Percentiles rank a stretch among this genome's conserved stretches.
Evolutionary conservation across 345 rosid genomes (phyloP).

Genomic region (Eucalyptus coolabah): DNA sequence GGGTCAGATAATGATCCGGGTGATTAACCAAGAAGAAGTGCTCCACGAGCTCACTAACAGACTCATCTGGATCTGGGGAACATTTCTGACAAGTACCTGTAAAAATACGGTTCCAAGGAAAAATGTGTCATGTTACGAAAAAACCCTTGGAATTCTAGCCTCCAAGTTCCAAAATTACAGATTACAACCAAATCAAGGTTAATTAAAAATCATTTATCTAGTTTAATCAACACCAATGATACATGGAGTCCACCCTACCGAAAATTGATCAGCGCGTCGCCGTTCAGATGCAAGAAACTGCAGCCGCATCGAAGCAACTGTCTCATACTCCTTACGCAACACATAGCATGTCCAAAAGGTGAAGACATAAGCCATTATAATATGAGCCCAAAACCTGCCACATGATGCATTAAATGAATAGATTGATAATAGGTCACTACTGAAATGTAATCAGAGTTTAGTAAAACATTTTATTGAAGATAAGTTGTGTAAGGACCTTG

Average conservation of each 20-base stretch:
- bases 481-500: neutral
- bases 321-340: slow-evolving; percentile 61
- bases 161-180: neutral
- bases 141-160: neutral
- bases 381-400: slow-evolving; percentile 72
- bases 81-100: slow-evolving; percentile 32
- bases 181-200: neutral
- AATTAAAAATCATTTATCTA: neutral
- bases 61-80: slow-evolving; percentile 39
- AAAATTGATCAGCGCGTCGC: slow-evolving; percentile 61
- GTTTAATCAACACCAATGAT: neutral
- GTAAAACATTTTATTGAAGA: neutral
- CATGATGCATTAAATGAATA: neutral
- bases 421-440: neutral
- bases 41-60: slow-evolving; percentile 29
- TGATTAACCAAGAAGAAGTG: slow-evolving; percentile 37
- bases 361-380: slow-evolving; percentile 65
- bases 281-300: slow-evolving; percentile 65
- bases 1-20: slow-evolving; percentile 22
- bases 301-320: slow-evolving; percentile 64
- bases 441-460: neutral
- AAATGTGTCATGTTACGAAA: neutral
- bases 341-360: slow-evolving; percentile 84
- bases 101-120: neutral
- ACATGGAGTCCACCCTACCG: too few species aligned